A percentile compares a stretch with the other conserved stretches of the same genome.
Conservation (phyloP, 192 early-diverging fungal species). For the Backusella westeae region DNA sequence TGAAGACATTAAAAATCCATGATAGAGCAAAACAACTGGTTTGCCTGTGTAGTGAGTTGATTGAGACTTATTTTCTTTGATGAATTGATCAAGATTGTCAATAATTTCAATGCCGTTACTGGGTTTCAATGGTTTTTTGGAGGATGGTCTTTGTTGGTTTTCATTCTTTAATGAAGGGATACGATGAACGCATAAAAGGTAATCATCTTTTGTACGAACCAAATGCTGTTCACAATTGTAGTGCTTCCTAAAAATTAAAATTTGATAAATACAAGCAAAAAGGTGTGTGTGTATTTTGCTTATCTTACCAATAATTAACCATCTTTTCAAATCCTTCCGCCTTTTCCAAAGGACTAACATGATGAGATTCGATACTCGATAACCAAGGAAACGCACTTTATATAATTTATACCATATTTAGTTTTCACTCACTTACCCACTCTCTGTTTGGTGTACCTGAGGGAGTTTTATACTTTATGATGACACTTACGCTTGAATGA, state of each 20-base stretch:
- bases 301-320: conserved; percentile 21
- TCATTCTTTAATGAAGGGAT: conserved; percentile 50
- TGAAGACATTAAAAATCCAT: conserved; percentile 92
- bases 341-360: conserved; percentile 40
- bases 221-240: conserved; percentile 75
- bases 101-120: conserved; percentile 19
- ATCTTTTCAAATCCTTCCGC: conserved; percentile 45
- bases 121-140: conserved; percentile 8
- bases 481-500: conserved; percentile 30
- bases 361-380: conserved; percentile 20
- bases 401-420: background rate
- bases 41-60: conserved; percentile 31
- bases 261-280: background rate
- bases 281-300: conserved; percentile 1
- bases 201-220: conserved; percentile 82
- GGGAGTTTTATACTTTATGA: background rate
- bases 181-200: conserved; percentile 79
- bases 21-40: conserved; percentile 93
- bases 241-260: conserved; percentile 37
- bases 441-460: background rate
- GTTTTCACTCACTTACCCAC: background rate
- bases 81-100: conserved; percentile 19
- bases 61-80: background rate
- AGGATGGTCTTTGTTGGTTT: background rate
- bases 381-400: conserved; percentile 27